Percentiles rank a stretch among this genome's conserved stretches.
Conservation (phyloP, 129 eudicot genomes). For the Pulicaria dysenterica region DNA sequence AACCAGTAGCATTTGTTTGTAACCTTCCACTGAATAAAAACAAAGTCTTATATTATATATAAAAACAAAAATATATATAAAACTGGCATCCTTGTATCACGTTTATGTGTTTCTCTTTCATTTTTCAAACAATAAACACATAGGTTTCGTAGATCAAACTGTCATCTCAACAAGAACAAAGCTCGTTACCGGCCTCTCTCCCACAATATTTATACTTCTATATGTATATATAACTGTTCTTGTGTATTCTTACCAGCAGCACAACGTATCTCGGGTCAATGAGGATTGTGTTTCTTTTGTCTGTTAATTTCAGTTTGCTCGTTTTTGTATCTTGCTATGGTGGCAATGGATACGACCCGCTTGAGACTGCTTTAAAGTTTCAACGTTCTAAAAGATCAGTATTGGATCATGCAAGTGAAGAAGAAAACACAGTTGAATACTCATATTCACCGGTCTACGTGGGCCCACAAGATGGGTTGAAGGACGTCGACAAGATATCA, state of each 20-base stretch:
- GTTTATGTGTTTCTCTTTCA: constrained; percentile 2
- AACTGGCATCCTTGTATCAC: constrained; percentile 25
- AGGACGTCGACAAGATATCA: constrained; percentile 54
- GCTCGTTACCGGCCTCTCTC: constrained; percentile 12
- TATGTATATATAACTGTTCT: constrained; percentile 16
- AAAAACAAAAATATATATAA: background rate
- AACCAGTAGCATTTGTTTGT: background rate
- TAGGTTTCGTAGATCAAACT: constrained; percentile 22
- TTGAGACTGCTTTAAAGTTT: constrained; percentile 23
- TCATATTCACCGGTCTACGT: constrained; percentile 45
- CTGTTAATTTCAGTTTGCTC: constrained; percentile 35
- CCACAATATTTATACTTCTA: constrained; percentile 1
- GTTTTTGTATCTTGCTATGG: constrained; percentile 41
- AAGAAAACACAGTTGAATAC: background rate
- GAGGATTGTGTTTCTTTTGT: constrained; percentile 34
- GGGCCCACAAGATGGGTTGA: constrained; percentile 52
- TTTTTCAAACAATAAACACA: constrained; percentile 28
- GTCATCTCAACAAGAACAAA: constrained; percentile 22
- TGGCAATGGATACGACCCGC: constrained; percentile 42
- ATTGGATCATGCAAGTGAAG: background rate
- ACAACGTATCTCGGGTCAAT: constrained; percentile 14
- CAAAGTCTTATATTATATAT: background rate
- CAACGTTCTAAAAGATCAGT: constrained; percentile 31
- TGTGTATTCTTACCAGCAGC: background rate
- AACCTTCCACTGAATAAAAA: background rate